Evolutionary conservation across 2,329 filamentous ascomycete species (phyloP), one percentile per base, ranked within the genome.

Genomic region (Calonectria montana): DNA sequence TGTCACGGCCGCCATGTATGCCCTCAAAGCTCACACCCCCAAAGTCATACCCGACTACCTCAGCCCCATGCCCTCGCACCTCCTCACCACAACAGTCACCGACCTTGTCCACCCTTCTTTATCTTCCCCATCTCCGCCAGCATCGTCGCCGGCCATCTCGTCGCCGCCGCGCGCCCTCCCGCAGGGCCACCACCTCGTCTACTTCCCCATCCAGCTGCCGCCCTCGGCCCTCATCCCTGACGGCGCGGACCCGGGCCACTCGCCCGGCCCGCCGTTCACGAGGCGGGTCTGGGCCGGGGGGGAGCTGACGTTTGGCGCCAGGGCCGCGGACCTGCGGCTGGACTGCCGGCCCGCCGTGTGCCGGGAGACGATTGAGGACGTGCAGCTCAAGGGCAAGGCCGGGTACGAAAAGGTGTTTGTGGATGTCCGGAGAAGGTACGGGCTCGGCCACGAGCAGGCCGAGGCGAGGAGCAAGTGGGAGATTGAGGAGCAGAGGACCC

Each of bases 261-360:
- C 88, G 27, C 96, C 96, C 0, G 94, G 93, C 2, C 81, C 81
- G 4, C 91, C 92, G 1, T 98, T 94, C 81, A 88, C 88, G 63
- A 90, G 94, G 25, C 91, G 97, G 21, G 91, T 99, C 86, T 99
- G 97, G 97, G 94, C 94, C 16, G 95, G 96, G 37, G 97, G 96
- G 0, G 88, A 88, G 47, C 83, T 98, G 10, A 80, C 80, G 1
- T 94, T 94, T 76, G 82, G 83, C n/a, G 37, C 47, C 23, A 4
- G 70, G 29, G 43, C 48, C 15, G 23, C 71, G 6, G 70, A 69
- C 2, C 63, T 90, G 70, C 50, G 70, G 7, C 74, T 90, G 4
- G 83, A 88, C 65, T 83, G 84, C 3, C 67, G 83, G 13, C 69
- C 78, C 0, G 86, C 79, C 23, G 74, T 84, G 2, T 91, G 89